Evolutionary conservation across 192 early-diverging fungal genomes (phyloP).

Genomic region (Obelidium mucronatum): DNA sequence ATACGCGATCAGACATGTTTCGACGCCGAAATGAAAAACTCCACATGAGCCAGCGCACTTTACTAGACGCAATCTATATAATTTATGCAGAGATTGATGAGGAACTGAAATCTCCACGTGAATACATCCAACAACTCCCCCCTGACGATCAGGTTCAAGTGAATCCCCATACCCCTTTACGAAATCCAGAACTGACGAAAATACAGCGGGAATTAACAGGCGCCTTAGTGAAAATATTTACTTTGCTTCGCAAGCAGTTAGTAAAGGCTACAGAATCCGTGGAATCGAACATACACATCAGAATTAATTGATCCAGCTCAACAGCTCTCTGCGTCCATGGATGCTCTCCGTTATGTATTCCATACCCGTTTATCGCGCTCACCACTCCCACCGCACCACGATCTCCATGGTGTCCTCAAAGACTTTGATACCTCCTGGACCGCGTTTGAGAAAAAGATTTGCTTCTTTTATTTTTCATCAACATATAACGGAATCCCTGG

Average conservation of each 20-base stretch:
- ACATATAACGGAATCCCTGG: slow-evolving; percentile 52
- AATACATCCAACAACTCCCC: slow-evolving; percentile 65
- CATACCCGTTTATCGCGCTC: slow-evolving; percentile 19
- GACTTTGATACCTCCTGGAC: slow-evolving; percentile 75
- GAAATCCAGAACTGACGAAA: too few species aligned
- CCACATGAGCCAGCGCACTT: slow-evolving; percentile 60
- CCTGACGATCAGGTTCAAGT: slow-evolving; percentile 75
- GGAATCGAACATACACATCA: slow-evolving; percentile 67
- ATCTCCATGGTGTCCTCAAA: slow-evolving; percentile 60
- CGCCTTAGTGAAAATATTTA: slow-evolving; percentile 75
- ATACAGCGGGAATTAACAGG: slow-evolving; percentile 69
- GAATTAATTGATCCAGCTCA: slow-evolving; percentile 57
- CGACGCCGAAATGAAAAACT: slow-evolving; percentile 56
- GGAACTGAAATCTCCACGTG: slow-evolving; percentile 50
- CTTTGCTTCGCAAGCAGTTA: slow-evolving; percentile 74
- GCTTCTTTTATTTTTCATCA: slow-evolving; percentile 73
- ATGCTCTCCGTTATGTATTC: slow-evolving; percentile 62
- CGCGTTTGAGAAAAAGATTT: slow-evolving; percentile 72
- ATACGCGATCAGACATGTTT: slow-evolving; percentile 34
- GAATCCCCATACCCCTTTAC: too few species aligned
- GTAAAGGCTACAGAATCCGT: slow-evolving; percentile 70
- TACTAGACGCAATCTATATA: slow-evolving; percentile 61
- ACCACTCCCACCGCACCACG: slow-evolving; percentile 39
- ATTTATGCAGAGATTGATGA: slow-evolving; percentile 58
- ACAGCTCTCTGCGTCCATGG: slow-evolving; percentile 63